phyloP scores from a whole-genome alignment of 2,329 filamentous ascomycete genomes.

The Aspergillus uvarum region DNA sequence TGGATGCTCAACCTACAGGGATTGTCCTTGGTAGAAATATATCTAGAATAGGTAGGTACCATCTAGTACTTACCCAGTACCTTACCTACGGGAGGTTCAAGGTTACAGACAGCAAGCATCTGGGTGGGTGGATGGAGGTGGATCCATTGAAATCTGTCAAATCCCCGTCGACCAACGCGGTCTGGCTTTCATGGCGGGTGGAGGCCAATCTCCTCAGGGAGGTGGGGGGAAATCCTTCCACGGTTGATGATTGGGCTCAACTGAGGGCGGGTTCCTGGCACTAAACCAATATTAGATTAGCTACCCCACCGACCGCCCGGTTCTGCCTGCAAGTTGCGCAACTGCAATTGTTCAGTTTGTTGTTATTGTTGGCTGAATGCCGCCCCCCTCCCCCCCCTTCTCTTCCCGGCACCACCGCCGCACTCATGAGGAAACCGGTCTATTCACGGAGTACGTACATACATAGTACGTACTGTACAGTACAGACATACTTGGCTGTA shows the following conservation, averaged over 20 bases:
- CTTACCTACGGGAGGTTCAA: too few relatives aligned
- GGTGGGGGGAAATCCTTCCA: background rate
- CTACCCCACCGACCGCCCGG: conserved; percentile 2
- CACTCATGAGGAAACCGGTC: conserved; percentile 15
- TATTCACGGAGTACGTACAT: too few relatives aligned
- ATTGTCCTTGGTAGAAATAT: too few relatives aligned
- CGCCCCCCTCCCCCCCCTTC: too few relatives aligned
- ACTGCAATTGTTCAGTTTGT: background rate
- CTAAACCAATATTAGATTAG: conserved; percentile 10
- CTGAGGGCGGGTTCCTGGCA: conserved; percentile 28
- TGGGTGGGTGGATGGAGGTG: too few relatives aligned
- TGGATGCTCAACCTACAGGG: too few relatives aligned
- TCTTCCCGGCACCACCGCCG: too few relatives aligned
- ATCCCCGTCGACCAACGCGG: background rate
- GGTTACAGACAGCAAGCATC: too few relatives aligned
- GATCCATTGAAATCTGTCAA: background rate
- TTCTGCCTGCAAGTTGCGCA: conserved; percentile 3
- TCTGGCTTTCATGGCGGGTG: conserved; percentile 5
- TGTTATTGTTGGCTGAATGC: background rate
- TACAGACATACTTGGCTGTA: background rate
- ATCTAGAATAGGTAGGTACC: too few relatives aligned
- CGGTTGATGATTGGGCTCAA: background rate
- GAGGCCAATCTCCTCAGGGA: conserved; percentile 5
- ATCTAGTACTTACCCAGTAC: too few relatives aligned
- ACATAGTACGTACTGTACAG: background rate